phyloP scores from a whole-genome alignment of 345 rosid genomes.

The Adansonia digitata region DNA sequence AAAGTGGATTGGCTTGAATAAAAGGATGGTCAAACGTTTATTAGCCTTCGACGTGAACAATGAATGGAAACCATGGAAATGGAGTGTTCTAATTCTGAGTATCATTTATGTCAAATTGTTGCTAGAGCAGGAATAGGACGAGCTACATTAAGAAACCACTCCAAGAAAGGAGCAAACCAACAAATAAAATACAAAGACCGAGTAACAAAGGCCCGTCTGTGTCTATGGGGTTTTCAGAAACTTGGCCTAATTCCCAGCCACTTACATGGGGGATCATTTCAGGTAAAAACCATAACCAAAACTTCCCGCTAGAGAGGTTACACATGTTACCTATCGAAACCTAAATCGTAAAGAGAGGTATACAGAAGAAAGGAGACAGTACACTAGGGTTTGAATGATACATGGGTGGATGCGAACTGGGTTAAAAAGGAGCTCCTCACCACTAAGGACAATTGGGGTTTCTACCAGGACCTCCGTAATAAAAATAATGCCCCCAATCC shows the following conservation, averaged over 20 bases:
- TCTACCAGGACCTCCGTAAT: too few relatives aligned
- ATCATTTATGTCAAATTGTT: background rate
- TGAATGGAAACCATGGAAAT: background rate
- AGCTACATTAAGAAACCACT: conserved; percentile 32
- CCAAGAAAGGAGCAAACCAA: conserved; percentile 35
- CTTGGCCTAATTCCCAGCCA: conserved; percentile 27
- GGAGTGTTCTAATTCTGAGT: background rate
- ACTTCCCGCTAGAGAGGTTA: conserved; percentile 49
- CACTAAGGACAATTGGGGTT: too few relatives aligned
- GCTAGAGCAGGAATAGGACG: background rate
- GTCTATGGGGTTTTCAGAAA: too few relatives aligned
- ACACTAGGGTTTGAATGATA: too few relatives aligned
- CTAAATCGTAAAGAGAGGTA: too few relatives aligned
- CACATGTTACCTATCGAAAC: too few relatives aligned
- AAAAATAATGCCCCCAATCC: too few relatives aligned
- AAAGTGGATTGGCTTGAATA: background rate
- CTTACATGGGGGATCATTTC: conserved; percentile 34
- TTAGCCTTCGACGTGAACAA: background rate
- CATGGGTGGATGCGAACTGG: too few relatives aligned
- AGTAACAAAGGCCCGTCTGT: conserved; percentile 27
- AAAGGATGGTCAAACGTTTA: background rate
- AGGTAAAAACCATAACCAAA: conserved; percentile 31
- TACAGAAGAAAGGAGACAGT: too few relatives aligned
- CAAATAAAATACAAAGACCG: conserved; percentile 33
- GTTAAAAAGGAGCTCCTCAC: too few relatives aligned